These are phyloP conservation scores for Phytophthora syringae DNA, from an alignment of 352 stramenopile genomes.

Conservation along the genomic window DNA sequence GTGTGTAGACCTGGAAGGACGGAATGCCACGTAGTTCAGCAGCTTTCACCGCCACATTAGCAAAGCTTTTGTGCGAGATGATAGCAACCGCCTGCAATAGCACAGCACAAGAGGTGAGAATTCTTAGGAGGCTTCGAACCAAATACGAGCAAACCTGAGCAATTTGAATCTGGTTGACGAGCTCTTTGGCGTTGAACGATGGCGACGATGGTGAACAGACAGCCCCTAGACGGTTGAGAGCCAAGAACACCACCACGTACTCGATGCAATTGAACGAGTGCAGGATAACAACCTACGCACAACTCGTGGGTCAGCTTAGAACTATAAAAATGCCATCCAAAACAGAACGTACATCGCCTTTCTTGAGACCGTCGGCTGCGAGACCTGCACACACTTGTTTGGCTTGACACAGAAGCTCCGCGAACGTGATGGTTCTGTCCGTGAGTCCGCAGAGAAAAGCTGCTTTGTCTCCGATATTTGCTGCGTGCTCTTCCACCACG, in stretches of 20 bases:
- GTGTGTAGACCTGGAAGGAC: conserved; percentile 29
- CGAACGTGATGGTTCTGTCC: conserved; percentile 45
- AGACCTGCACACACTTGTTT: conserved; percentile 42
- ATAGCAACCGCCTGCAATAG: conserved; percentile 28
- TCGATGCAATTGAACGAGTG: conserved; percentile 64
- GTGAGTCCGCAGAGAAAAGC: conserved; percentile 55
- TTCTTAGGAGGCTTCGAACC: too few relatives aligned
- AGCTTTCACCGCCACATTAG: conserved; percentile 39
- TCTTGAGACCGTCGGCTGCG: conserved; percentile 41
- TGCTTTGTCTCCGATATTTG: conserved; percentile 23
- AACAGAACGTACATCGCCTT: conserved; percentile 46
- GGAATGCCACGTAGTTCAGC: conserved; percentile 26
- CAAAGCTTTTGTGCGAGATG: conserved; percentile 49
- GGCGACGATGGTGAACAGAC: conserved; percentile 48
- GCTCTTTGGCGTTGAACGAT: conserved; percentile 39
- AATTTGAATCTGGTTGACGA: conserved; percentile 29
- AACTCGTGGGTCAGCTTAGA: not conserved
- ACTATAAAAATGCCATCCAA: conserved; percentile 25
- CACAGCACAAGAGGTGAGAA: too few relatives aligned
- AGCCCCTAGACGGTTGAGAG: conserved; percentile 45
- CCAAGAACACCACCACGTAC: conserved; percentile 53
- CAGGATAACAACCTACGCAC: conserved; percentile 51
- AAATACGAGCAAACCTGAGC: too few relatives aligned
- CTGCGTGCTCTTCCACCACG: conserved; percentile 43
- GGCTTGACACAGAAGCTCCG: conserved; percentile 30